These are phyloP conservation scores for Fusarium sp. DNA, from an alignment of 2,329 filamentous ascomycete genomes.

Conservation along the genomic window DNA sequence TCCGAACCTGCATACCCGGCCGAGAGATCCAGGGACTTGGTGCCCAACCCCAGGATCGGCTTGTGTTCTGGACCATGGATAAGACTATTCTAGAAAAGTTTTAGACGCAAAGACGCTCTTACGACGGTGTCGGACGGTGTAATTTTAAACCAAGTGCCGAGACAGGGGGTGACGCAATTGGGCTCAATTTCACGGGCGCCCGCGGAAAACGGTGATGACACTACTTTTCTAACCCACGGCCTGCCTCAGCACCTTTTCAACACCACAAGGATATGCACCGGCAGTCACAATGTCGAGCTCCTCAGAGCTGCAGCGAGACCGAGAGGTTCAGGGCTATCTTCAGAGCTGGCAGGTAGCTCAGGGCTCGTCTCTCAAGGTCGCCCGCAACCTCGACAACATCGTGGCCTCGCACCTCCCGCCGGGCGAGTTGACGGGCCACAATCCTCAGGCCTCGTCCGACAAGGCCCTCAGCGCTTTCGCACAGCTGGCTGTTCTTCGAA, in stretches of 20 bases:
- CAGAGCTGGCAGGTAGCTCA: conserved; percentile 49
- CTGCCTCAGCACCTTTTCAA: neutral
- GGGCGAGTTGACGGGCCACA: conserved; percentile 44
- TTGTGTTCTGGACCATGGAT: neutral
- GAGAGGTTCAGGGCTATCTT: conserved; percentile 47
- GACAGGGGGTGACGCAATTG: neutral
- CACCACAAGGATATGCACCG: conserved; percentile 22
- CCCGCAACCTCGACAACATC: conserved; percentile 47
- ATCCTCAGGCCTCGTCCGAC: conserved; percentile 49
- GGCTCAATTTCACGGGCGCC: neutral
- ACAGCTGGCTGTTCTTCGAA: conserved; percentile 62
- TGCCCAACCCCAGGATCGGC: neutral
- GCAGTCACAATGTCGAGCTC: conserved; percentile 38
- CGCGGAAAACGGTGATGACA: conserved; percentile 22
- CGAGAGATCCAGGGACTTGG: neutral
- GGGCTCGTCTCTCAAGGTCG: conserved; percentile 47
- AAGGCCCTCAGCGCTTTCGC: conserved; percentile 59
- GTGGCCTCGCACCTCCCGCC: conserved; percentile 40
- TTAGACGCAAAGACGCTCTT: neutral
- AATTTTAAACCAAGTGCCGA: neutral
- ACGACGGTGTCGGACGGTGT: neutral
- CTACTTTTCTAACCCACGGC: neutral
- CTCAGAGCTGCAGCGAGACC: conserved; percentile 46
- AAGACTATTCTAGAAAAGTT: conserved; percentile 19
- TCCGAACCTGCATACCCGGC: neutral